Evolutionary conservation across 2,329 filamentous ascomycete genomes (phyloP).

Genomic region (Cordyceps sp.): DNA sequence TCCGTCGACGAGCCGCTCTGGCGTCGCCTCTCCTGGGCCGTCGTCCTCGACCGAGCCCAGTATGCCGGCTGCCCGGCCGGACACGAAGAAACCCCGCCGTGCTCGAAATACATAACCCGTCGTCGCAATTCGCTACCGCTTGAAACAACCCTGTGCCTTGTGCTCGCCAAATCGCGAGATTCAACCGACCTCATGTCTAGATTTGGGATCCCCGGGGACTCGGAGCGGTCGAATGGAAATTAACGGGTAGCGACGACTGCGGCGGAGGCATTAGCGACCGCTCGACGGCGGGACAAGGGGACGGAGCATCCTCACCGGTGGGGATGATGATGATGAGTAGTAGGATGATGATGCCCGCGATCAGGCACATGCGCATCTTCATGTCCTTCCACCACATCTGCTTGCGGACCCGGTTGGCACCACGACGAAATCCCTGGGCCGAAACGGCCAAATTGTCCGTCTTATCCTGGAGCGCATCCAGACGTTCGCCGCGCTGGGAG

Average conservation of each 20-base stretch:
- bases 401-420: constrained; percentile 89
- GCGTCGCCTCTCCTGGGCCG: constrained; percentile 1
- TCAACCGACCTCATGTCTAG: constrained; percentile 2
- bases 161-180: neutral
- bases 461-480: constrained; percentile 84
- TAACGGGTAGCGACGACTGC: constrained; percentile 18
- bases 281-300: neutral
- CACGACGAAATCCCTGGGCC: constrained; percentile 87
- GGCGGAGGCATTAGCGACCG: neutral
- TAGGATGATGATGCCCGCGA: constrained; percentile 78
- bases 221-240: constrained; percentile 6
- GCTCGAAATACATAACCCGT: constrained; percentile 14
- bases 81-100: constrained; percentile 19
- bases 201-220: too few relatives aligned
- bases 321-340: constrained; percentile 91
- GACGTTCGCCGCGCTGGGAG: constrained; percentile 75
- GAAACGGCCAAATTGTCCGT: constrained; percentile 86
- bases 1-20: neutral
- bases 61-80: constrained; percentile 3
- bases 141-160: neutral
- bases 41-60: too few relatives aligned
- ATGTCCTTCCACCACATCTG: constrained; percentile 99
- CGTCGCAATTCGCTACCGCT: constrained; percentile 1
- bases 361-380: constrained; percentile 99
- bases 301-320: constrained; percentile 41